phyloP scores from a whole-genome alignment of 2,329 filamentous ascomycete genomes.

The Paecilomyces dactylethromorphus region DNA sequence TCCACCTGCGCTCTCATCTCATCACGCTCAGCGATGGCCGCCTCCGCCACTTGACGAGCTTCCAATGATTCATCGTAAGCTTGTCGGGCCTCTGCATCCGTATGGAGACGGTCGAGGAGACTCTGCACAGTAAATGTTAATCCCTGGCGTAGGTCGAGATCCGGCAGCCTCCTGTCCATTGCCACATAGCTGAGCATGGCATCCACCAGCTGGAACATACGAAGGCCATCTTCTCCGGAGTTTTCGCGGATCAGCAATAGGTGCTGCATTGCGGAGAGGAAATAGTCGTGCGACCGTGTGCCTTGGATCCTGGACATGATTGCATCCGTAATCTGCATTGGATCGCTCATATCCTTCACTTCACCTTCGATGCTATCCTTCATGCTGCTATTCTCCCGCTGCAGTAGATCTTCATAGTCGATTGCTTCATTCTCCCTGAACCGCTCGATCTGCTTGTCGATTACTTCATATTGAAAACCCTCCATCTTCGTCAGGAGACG shows the following conservation, averaged over 20 bases:
- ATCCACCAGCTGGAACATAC: conserved; percentile 96
- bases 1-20: conserved; percentile 86
- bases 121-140: conserved; percentile 96
- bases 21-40: conserved; percentile 91
- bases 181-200: conserved; percentile 99
- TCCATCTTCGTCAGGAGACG: conserved; percentile 95
- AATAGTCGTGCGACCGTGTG: conserved; percentile 87
- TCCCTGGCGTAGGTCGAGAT: conserved; percentile 97
- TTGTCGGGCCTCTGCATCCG: conserved; percentile 88
- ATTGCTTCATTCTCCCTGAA: conserved; percentile 93
- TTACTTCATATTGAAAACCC: conserved; percentile 93
- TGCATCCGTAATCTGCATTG: conserved; percentile 85
- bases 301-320: conserved; percentile 80
- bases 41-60: conserved; percentile 86
- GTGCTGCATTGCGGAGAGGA: conserved; percentile 90
- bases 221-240: conserved; percentile 81
- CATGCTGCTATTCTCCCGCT: conserved; percentile 83
- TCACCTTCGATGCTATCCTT: conserved; percentile 82
- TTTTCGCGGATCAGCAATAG: conserved; percentile 87
- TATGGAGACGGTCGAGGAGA: conserved; percentile 90
- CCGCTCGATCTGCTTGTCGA: conserved; percentile 95
- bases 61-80: conserved; percentile 88
- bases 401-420: conserved; percentile 95
- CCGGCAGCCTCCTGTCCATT: conserved; percentile 90
- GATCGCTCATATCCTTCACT: conserved; percentile 86